A percentile compares a stretch with the other conserved stretches of the same genome.
These are phyloP conservation scores for Cladochytrium replicatum DNA, from an alignment of 192 early-diverging fungal species.

Conservation along the genomic window DNA sequence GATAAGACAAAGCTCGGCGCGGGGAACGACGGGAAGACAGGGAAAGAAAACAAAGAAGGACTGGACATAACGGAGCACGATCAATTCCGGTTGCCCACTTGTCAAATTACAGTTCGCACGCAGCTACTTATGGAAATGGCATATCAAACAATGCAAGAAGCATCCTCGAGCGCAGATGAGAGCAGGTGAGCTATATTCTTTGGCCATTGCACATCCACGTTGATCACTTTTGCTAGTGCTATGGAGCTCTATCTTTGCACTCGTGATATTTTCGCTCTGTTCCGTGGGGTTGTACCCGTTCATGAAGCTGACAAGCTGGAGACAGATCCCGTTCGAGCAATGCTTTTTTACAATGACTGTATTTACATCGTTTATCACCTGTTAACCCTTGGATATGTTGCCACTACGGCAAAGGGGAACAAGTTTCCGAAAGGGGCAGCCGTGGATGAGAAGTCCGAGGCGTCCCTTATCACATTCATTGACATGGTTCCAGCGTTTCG, in stretches of 20 bases:
- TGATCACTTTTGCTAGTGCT: constrained; percentile 7
- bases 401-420: constrained; percentile 25
- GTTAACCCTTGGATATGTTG: constrained; percentile 32
- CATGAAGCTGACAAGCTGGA: constrained; percentile 45
- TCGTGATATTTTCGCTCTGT: constrained; percentile 46
- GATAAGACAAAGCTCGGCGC: background rate
- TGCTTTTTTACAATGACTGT: constrained; percentile 64
- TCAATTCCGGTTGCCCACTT: constrained; percentile 18
- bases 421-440: constrained; percentile 16
- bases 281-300: constrained; percentile 50
- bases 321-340: constrained; percentile 39
- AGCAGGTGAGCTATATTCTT: constrained; percentile 11
- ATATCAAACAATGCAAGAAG: constrained; percentile 15
- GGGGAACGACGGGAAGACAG: background rate
- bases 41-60: constrained; percentile 7
- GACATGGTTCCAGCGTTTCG: constrained; percentile 41
- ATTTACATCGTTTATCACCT: constrained; percentile 36
- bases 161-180: constrained; percentile 1
- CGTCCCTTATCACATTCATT: constrained; percentile 38
- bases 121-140: constrained; percentile 30
- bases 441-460: constrained; percentile 17
- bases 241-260: constrained; percentile 19
- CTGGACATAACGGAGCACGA: background rate
- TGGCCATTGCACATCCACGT: background rate
- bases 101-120: constrained; percentile 25